These are phyloP conservation scores for Tuber borchii DNA, from an alignment of 495 filamentous ascomycete species.

Conservation along the genomic window DNA sequence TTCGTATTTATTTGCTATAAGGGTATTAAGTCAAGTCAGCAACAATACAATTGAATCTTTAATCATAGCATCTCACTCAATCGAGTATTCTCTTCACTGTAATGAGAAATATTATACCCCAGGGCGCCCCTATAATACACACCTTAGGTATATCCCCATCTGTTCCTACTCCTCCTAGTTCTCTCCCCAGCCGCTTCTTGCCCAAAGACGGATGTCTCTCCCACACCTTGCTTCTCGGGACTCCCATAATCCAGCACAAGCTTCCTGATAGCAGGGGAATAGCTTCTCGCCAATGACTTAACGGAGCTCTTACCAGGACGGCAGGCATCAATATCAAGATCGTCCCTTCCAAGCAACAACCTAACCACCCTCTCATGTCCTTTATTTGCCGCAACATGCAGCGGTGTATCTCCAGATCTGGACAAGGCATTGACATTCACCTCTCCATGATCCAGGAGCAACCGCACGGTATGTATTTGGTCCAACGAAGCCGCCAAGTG, in stretches of 20 bases:
- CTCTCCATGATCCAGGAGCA: background rate
- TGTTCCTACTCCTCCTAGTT: background rate
- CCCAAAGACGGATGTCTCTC: background rate
- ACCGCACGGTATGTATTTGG: background rate
- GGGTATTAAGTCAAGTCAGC: background rate
- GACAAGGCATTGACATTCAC: background rate
- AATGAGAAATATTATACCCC: background rate
- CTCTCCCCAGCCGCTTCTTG: background rate
- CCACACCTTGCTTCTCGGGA: background rate
- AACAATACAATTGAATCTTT: background rate
- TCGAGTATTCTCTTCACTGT: background rate
- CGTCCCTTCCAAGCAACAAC: background rate
- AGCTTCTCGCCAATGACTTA: background rate
- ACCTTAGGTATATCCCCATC: background rate
- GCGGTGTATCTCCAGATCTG: background rate
- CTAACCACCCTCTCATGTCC: background rate
- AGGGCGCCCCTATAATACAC: background rate
- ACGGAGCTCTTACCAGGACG: background rate
- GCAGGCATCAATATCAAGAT: background rate
- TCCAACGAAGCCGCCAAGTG: background rate
- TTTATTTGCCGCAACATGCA: background rate
- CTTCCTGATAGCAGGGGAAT: background rate
- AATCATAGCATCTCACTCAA: background rate
- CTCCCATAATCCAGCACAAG: background rate
- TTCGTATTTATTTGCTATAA: background rate